Percentiles rank a stretch among this genome's conserved stretches.
phyloP scores from a whole-genome alignment of 768 basidiomycete species.

The Boletellus ananas region DNA sequence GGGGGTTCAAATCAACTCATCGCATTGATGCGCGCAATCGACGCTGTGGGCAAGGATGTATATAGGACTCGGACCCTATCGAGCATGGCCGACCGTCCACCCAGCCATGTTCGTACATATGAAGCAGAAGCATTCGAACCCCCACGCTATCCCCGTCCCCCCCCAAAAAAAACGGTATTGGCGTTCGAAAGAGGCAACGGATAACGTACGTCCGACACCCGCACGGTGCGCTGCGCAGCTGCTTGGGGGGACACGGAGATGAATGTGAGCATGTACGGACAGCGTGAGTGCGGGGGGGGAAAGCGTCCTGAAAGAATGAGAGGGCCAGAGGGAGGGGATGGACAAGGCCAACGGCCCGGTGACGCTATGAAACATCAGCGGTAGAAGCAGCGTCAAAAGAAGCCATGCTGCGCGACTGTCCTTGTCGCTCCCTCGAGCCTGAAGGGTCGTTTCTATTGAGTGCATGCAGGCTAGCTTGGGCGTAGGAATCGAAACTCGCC shows the following conservation, averaged over 20 bases:
- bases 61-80: conserved; percentile 34
- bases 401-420: too few species aligned
- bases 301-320: not conserved
- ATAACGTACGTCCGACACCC: conserved; percentile 58
- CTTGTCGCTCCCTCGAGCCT: too few species aligned
- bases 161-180: not conserved
- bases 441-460: too few species aligned
- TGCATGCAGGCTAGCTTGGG: too few species aligned
- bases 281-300: conserved; percentile 2
- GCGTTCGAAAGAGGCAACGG: not conserved
- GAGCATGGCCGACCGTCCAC: conserved; percentile 61
- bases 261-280: not conserved
- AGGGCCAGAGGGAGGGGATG: not conserved
- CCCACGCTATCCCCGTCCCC: conserved; percentile 48
- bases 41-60: conserved; percentile 13
- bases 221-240: conserved; percentile 43
- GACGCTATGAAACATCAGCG: too few species aligned
- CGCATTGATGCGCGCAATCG: too few species aligned
- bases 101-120: conserved; percentile 39
- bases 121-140: conserved; percentile 55
- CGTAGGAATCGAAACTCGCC: too few species aligned
- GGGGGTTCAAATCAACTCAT: too few species aligned
- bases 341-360: too few species aligned
- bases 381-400: too few species aligned
- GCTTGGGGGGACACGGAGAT: conserved; percentile 39